Percentiles rank a stretch among this genome's conserved stretches.
phyloP scores from a whole-genome alignment of 352 stramenopile species.

The Pythium biforme region DNA sequence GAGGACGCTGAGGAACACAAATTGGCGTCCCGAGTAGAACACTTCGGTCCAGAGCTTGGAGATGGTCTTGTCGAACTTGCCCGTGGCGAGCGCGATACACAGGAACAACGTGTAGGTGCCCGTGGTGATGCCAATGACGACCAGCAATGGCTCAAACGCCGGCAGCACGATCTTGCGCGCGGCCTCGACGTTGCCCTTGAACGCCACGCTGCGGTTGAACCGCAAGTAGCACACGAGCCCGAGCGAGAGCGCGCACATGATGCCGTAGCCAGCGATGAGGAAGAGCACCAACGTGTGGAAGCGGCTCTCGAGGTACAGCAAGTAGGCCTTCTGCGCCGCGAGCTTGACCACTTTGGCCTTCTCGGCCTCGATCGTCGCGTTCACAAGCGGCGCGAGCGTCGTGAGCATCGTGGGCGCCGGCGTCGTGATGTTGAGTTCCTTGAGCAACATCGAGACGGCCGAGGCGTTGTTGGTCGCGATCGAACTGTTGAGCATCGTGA shows the following conservation, averaged over 20 bases:
- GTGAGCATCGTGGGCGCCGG: not conserved
- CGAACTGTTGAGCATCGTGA: constrained; percentile 14
- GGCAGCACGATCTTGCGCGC: constrained; percentile 59
- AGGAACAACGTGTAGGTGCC: constrained; percentile 37
- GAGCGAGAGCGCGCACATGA: constrained; percentile 12
- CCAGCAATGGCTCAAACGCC: constrained; percentile 63
- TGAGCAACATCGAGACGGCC: constrained; percentile 3
- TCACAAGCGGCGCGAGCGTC: not conserved
- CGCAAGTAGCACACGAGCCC: constrained; percentile 51
- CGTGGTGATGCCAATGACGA: constrained; percentile 41
- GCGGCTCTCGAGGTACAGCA: constrained; percentile 6
- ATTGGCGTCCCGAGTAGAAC: constrained; percentile 55
- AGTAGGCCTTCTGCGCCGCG: constrained; percentile 3
- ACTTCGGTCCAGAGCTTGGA: constrained; percentile 27
- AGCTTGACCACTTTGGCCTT: constrained; percentile 31
- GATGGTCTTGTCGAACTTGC: constrained; percentile 20
- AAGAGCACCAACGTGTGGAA: constrained; percentile 8
- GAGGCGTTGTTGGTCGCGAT: constrained; percentile 17
- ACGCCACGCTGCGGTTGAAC: constrained; percentile 49
- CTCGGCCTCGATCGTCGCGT: not conserved
- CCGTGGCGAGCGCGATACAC: constrained; percentile 27
- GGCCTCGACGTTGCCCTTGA: constrained; percentile 42
- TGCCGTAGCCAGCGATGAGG: constrained; percentile 9
- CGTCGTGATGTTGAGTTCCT: constrained; percentile 14
- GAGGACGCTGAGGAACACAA: constrained; percentile 45